These are phyloP conservation scores for Peniophora sp. DNA, from an alignment of 1,284 basidiomycete species.

Conservation along the genomic window DNA sequence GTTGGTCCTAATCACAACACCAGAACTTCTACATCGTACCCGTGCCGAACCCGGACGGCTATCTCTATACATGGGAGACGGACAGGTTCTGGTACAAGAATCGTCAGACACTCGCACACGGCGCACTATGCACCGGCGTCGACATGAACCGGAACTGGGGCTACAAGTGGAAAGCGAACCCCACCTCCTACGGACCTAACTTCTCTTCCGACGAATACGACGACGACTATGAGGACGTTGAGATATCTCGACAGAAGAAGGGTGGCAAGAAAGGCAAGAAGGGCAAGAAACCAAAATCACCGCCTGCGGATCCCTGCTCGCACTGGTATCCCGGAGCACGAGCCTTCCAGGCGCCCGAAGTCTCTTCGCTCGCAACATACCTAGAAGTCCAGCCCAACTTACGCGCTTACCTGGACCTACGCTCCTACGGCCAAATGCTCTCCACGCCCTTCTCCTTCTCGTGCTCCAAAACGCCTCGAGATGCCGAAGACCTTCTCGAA, in stretches of 20 bases:
- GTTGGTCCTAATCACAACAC: not conserved
- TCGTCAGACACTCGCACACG: slow-evolving; percentile 46
- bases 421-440: slow-evolving; percentile 82
- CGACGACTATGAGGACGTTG: not conserved
- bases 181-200: slow-evolving; percentile 11
- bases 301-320: slow-evolving; percentile 49
- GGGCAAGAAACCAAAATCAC: slow-evolving; percentile 9
- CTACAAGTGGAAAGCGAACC: slow-evolving; percentile 49
- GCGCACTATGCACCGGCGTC: slow-evolving; percentile 55
- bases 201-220: slow-evolving; percentile 9
- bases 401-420: slow-evolving; percentile 64
- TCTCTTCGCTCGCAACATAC: slow-evolving; percentile 67
- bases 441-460: slow-evolving; percentile 70
- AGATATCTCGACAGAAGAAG: slow-evolving; percentile 3
- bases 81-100: slow-evolving; percentile 54
- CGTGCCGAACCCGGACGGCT: slow-evolving; percentile 80
- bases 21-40: slow-evolving; percentile 75
- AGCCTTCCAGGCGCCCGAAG: slow-evolving; percentile 72
- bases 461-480: slow-evolving; percentile 59
- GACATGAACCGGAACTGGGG: slow-evolving; percentile 73
- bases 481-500: slow-evolving; percentile 80
- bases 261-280: slow-evolving; percentile 19
- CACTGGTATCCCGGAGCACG: slow-evolving; percentile 67
- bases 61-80: slow-evolving; percentile 46
- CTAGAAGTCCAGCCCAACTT: slow-evolving; percentile 47